These are phyloP conservation scores for Mediolabrus comicus DNA, from an alignment of 108 stramenopile species.

Conservation along the genomic window DNA sequence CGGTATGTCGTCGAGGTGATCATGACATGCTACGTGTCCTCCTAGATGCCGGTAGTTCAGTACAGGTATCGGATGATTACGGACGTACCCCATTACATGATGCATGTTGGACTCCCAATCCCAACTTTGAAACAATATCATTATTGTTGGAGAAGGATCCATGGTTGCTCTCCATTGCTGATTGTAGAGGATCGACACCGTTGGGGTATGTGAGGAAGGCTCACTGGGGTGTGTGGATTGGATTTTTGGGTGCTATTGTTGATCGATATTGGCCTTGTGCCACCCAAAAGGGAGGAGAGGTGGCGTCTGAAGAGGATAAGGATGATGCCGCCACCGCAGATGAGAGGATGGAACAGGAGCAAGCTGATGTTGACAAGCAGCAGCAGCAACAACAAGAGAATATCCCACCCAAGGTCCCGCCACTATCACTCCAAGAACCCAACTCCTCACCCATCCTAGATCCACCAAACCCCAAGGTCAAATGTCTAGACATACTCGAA, in stretches of 20 bases:
- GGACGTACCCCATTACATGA: slow-evolving; percentile 84
- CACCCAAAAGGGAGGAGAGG: neutral
- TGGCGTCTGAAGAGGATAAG: neutral
- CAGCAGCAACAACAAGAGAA: neutral
- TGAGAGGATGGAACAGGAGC: neutral
- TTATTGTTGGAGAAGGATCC: slow-evolving; percentile 55
- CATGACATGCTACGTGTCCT: slow-evolving; percentile 50
- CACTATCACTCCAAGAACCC: neutral
- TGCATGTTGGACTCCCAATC: slow-evolving; percentile 80
- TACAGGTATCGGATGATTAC: slow-evolving; percentile 77
- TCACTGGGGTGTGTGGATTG: slow-evolving; percentile 47
- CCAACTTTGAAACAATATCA: slow-evolving; percentile 54
- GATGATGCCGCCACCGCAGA: neutral
- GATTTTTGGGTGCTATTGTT: slow-evolving; percentile 41
- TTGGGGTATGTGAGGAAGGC: slow-evolving; percentile 54
- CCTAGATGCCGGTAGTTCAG: slow-evolving; percentile 54
- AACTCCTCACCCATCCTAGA: neutral
- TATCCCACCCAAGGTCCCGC: neutral
- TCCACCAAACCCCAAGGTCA: neutral
- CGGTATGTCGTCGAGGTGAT: slow-evolving; percentile 76
- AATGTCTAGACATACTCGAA: neutral
- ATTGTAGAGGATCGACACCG: slow-evolving; percentile 55
- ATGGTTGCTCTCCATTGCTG: slow-evolving; percentile 36
- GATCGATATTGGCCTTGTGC: slow-evolving; percentile 28
- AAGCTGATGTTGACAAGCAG: neutral